Percentiles rank a stretch among this genome's conserved stretches.
Conservation (phyloP, 768 basidiomycete species). For the Trametes meyenii region DNA sequence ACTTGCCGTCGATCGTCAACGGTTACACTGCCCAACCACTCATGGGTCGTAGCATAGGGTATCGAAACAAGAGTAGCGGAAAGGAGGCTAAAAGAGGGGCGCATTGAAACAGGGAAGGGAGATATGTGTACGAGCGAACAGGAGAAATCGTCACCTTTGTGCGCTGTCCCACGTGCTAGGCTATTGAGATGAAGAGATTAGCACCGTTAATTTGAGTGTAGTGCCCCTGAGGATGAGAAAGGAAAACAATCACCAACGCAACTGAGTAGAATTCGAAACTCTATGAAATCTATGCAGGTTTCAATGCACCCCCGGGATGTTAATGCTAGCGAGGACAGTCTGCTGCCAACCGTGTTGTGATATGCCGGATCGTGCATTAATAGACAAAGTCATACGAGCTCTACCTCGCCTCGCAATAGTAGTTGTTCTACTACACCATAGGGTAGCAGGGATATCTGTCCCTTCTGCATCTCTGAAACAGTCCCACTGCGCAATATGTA, state of each 20-base stretch:
- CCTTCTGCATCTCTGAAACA: conserved; percentile 72
- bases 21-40: conserved; percentile 43
- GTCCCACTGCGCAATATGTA: conserved; percentile 55
- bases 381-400: conserved; percentile 59
- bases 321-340: not conserved
- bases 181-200: too few species aligned
- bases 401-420: conserved; percentile 69
- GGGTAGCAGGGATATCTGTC: conserved; percentile 78
- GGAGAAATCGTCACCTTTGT: not conserved
- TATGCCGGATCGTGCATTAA: not conserved
- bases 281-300: too few species aligned
- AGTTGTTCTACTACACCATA: conserved; percentile 79
- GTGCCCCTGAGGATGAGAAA: too few species aligned
- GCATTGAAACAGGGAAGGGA: not conserved
- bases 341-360: not conserved
- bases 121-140: not conserved
- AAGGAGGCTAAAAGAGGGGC: not conserved
- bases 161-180: not conserved
- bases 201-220: too few species aligned
- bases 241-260: too few species aligned
- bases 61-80: conserved; percentile 22
- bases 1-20: conserved; percentile 46
- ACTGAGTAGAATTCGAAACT: too few species aligned
- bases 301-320: not conserved
- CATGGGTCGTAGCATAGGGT: conserved; percentile 42